A percentile compares a stretch with the other conserved stretches of the same genome.
phyloP scores from a whole-genome alignment of 2,329 filamentous ascomycete species.

The Fusarium denticulatum region DNA sequence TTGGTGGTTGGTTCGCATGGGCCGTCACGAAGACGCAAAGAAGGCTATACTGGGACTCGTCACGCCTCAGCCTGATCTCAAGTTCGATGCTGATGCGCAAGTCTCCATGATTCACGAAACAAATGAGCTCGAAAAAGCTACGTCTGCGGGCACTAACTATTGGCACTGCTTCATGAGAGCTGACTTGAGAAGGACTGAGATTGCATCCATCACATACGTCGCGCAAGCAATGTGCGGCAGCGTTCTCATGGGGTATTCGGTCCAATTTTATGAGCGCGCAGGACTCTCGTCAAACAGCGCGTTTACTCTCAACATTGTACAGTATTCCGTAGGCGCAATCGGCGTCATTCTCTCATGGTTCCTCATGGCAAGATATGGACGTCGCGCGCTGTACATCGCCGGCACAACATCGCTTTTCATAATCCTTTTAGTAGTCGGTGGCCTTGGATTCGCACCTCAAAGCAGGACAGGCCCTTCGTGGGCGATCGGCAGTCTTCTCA shows the following conservation, averaged over 20 bases:
- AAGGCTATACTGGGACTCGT: conserved; percentile 39
- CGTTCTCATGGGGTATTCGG: conserved; percentile 66
- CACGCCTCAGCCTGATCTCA: conserved; percentile 22
- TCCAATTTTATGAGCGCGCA: conserved; percentile 58
- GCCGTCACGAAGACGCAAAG: conserved; percentile 29
- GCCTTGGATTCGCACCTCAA: conserved; percentile 62
- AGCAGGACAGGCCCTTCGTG: conserved; percentile 52
- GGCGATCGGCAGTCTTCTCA: conserved; percentile 57
- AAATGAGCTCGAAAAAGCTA: conserved; percentile 56
- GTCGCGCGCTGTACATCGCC: conserved; percentile 55
- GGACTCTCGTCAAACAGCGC: conserved; percentile 49
- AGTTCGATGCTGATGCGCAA: conserved; percentile 37
- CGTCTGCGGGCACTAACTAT: conserved; percentile 55
- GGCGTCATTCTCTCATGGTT: conserved; percentile 59
- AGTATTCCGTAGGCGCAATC: conserved; percentile 55
- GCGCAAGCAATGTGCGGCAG: conserved; percentile 53
- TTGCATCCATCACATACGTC: conserved; percentile 56
- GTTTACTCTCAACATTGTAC: conserved; percentile 53
- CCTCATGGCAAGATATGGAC: conserved; percentile 54
- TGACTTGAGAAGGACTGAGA: conserved; percentile 57
- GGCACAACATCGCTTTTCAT: conserved; percentile 60
- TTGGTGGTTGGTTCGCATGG: conserved; percentile 57
- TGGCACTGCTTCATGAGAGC: conserved; percentile 58
- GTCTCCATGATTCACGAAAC: conserved; percentile 46
- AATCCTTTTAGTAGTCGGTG: conserved; percentile 55